Percentiles rank a stretch among this genome's conserved stretches.
Evolutionary conservation across 768 basidiomycete species (phyloP).

Genomic region (Termitomyces sp.): DNA sequence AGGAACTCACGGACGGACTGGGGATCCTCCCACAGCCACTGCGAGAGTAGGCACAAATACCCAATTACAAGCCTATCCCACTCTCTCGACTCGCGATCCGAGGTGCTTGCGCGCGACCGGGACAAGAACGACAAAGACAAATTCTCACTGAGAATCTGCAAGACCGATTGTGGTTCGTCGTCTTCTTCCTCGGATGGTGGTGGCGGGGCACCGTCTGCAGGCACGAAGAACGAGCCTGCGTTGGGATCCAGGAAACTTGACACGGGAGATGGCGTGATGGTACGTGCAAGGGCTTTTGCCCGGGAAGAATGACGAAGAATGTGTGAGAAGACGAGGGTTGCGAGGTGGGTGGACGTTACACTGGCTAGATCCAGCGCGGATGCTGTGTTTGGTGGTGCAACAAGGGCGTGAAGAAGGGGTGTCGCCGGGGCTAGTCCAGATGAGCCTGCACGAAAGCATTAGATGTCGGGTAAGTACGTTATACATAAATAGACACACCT

Average conservation of each 20-base stretch:
- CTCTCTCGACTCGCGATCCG: slow-evolving; percentile 72
- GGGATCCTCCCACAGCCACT: slow-evolving; percentile 98
- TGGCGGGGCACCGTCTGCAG: slow-evolving; percentile 58
- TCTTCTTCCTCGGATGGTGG: slow-evolving; percentile 39
- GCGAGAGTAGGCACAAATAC: slow-evolving; percentile 77
- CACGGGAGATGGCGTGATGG: slow-evolving; percentile 51
- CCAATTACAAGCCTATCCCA: slow-evolving; percentile 90
- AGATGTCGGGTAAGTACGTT: background rate
- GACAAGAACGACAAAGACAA: slow-evolving; percentile 83
- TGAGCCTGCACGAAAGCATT: slow-evolving; percentile 17
- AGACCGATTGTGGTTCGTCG: slow-evolving; percentile 67
- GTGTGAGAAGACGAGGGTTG: slow-evolving; percentile 76
- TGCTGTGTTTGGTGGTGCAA: slow-evolving; percentile 56
- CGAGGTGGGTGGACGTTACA: slow-evolving; percentile 67
- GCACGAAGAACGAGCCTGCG: slow-evolving; percentile 61
- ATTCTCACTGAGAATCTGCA: slow-evolving; percentile 88
- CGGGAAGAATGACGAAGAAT: slow-evolving; percentile 66
- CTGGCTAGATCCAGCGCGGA: slow-evolving; percentile 46
- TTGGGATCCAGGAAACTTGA: slow-evolving; percentile 26
- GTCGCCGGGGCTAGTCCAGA: slow-evolving; percentile 47
- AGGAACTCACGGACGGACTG: slow-evolving; percentile 85
- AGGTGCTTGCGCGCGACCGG: slow-evolving; percentile 61
- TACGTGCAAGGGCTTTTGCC: slow-evolving; percentile 60
- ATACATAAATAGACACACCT: slow-evolving; percentile 17
- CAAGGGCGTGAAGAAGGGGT: slow-evolving; percentile 68